Evolutionary conservation across 2,329 filamentous ascomycete species (phyloP).

Genomic region (Fusarium floridanum): DNA sequence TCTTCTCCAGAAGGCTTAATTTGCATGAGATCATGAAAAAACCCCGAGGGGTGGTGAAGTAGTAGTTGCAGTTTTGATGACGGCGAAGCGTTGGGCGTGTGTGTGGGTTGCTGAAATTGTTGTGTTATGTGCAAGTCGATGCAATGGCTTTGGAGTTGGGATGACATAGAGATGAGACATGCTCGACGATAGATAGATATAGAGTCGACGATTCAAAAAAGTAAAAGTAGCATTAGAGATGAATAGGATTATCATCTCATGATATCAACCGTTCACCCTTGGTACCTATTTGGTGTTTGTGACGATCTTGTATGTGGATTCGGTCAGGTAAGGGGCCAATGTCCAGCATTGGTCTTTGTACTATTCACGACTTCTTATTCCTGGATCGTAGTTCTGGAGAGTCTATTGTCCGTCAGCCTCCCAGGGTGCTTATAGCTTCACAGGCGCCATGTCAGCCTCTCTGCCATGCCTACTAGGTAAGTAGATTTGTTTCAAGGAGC

Average conservation of each 20-base stretch:
- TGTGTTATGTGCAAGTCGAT: constrained; percentile 26
- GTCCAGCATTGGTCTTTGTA: neutral
- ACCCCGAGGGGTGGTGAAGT: constrained; percentile 19
- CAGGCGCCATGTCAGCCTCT: neutral
- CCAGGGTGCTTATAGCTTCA: neutral
- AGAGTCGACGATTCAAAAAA: constrained; percentile 27
- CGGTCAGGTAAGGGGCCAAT: neutral
- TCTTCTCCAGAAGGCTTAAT: constrained; percentile 79
- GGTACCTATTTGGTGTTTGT: neutral
- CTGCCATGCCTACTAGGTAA: neutral
- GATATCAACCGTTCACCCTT: neutral
- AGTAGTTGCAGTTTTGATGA: constrained; percentile 27
- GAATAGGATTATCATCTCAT: constrained; percentile 11
- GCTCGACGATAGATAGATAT: constrained; percentile 35
- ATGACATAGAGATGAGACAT: constrained; percentile 29
- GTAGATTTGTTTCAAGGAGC: neutral
- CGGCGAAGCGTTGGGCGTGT: constrained; percentile 32
- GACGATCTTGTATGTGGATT: neutral
- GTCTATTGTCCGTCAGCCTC: neutral
- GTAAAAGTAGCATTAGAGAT: constrained; percentile 30
- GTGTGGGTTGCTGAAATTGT: constrained; percentile 31
- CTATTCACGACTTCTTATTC: neutral
- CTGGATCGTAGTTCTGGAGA: neutral
- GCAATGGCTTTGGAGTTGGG: constrained; percentile 42
- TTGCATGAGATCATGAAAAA: constrained; percentile 11